phyloP scores from a whole-genome alignment of 257 asterid genomes.

The Petunia axillaris region DNA sequence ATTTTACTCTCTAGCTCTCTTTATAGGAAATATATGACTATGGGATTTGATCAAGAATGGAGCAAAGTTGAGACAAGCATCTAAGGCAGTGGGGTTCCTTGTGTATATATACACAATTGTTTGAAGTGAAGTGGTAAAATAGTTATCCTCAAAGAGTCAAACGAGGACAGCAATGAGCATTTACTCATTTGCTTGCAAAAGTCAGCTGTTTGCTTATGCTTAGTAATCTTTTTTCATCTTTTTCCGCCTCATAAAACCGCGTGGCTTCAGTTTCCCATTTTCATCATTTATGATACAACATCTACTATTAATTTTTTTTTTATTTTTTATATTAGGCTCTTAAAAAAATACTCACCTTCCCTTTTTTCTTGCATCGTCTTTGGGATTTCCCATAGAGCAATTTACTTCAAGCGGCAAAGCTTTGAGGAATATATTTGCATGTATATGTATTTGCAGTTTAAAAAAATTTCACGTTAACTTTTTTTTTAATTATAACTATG shows the following conservation, averaged over 20 bases:
- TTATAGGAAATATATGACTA: neutral
- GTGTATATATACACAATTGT: slow-evolving; percentile 43
- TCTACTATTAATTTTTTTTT: too few relatives aligned
- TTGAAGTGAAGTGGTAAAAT: slow-evolving; percentile 28
- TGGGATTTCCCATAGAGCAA: too few relatives aligned
- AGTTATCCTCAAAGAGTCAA: slow-evolving; percentile 54
- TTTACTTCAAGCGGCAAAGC: too few relatives aligned
- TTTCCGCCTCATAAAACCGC: slow-evolving; percentile 20
- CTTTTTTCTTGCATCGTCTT: neutral
- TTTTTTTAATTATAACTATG: too few relatives aligned
- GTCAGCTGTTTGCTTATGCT: slow-evolving; percentile 43
- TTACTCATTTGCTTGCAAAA: slow-evolving; percentile 62
- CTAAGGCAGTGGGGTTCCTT: slow-evolving; percentile 39
- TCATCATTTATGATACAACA: too few relatives aligned
- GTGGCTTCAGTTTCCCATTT: neutral
- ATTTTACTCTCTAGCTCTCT: neutral
- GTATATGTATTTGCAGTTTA: too few relatives aligned
- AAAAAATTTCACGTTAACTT: too few relatives aligned
- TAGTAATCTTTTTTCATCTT: slow-evolving; percentile 9
- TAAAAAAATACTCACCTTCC: neutral
- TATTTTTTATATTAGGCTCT: neutral
- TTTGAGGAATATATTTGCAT: too few relatives aligned
- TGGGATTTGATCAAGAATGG: neutral
- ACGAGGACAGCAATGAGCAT: slow-evolving; percentile 62
- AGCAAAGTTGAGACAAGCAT: slow-evolving; percentile 43